Evolutionary conservation across 73 alveolate species (phyloP), one percentile per base, ranked within the genome.

Genomic region (Paramecium sonneborni): DNA sequence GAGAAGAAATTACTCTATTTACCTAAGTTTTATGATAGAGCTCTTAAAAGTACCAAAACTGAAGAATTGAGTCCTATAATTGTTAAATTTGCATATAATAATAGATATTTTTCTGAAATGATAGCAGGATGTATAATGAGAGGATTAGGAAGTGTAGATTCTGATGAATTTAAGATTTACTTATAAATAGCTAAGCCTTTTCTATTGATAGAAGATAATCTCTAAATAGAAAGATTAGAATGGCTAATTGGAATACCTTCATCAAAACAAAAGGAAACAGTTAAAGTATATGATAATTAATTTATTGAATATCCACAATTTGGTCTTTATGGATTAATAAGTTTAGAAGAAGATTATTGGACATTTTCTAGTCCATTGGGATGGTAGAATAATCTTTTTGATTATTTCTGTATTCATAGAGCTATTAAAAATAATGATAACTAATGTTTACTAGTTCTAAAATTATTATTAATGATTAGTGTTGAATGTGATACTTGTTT

Each of bases 1-100:
- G 93, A 86, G 12, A 86, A 58, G 43, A 86, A 52, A 58, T 86
- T 68, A 26, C 48, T 86, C 11, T 68, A 86, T 15, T 32, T 44
- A 15, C 72, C 35, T 6, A 79, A 46, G 20, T 79, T 79, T n/a
- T 79, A 79, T 79, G 90, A 79, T 44, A 79, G 41, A 26, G 32
- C 55, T 1, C 55, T 79, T 12, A 79, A 79, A 20, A 72, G 34
- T 72, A 6, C 32, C 21, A 79, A 79, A 43, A 79, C n/a, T 39
- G 90, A 79, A n/a, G 69, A 79, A 39, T 12, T 79, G 5, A 79
- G 15, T 9, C 90, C 90, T 12, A 39, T 79, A 0, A 43, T 43
- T 11, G 6, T 79, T 6, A 21, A 79, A 43, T 79, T 79, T 24
- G 46, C 76, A 43, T 41, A 79, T 12, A 79, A 79, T 79, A 79